Evolutionary conservation across 139 green algal species (phyloP).

Genomic region (Chlorella sp.): DNA sequence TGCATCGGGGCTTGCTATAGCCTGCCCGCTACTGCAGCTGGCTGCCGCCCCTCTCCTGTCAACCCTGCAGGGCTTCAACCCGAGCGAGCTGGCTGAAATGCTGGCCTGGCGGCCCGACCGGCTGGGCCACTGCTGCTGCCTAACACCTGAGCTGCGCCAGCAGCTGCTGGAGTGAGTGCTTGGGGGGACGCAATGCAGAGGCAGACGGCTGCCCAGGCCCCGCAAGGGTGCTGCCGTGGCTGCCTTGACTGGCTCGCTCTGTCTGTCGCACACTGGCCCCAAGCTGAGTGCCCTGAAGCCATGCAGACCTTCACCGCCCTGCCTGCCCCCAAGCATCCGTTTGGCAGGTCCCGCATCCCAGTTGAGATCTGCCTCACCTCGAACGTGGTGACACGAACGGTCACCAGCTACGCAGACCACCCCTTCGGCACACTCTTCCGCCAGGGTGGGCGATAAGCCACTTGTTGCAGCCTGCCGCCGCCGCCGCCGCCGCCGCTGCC

Average conservation of each 20-base stretch:
- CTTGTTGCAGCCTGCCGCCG: too few relatives aligned
- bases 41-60: too few relatives aligned
- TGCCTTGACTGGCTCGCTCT: neutral
- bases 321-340: too few relatives aligned
- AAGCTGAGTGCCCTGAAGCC: neutral
- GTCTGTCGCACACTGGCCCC: too few relatives aligned
- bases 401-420: slow-evolving; percentile 66
- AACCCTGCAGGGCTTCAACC: neutral
- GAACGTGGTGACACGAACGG: slow-evolving; percentile 63
- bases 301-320: too few relatives aligned
- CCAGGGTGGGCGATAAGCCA: neutral
- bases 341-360: slow-evolving; percentile 58
- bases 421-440: slow-evolving; percentile 69
- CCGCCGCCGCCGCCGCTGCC: too few relatives aligned
- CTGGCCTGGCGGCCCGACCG: slow-evolving; percentile 72
- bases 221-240: neutral
- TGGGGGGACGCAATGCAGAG: too few relatives aligned
- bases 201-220: too few relatives aligned
- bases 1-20: too few relatives aligned
- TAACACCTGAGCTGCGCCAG: slow-evolving; percentile 59
- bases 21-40: too few relatives aligned
- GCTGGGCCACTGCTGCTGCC: slow-evolving; percentile 83
- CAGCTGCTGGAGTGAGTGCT: slow-evolving; percentile 50
- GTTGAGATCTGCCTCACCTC: slow-evolving; percentile 85
- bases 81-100: slow-evolving; percentile 67